Evolutionary conservation across 352 stramenopile genomes (phyloP), one percentile per base, ranked within the genome.

Genomic region (Phytophthora tentaculata): DNA sequence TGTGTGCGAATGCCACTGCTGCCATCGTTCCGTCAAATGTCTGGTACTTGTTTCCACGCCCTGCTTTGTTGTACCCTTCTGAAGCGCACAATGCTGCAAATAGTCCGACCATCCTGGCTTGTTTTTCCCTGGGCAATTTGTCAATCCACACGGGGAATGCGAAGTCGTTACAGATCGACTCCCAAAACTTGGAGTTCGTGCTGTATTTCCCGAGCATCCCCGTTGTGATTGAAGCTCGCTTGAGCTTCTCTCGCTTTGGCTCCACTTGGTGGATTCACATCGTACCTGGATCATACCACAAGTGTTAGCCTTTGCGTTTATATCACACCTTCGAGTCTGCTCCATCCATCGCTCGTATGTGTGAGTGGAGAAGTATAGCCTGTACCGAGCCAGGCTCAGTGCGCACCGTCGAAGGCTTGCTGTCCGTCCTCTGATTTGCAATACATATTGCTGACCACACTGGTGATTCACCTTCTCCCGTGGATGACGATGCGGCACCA

Each of bases 221-320:
- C 69, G 60, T 77, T 73, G 59, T 39, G 9, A 45, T 71, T 13
- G 41, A 61, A 39, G 60, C 52, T 9, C 59, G 39, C 28, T 32
- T 32, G 28, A 32, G 28, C 28, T 32, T 3, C 3, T 32, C 28
- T 8, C 28, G 28, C 28, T 32, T 32, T 32, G 28, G 4, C 28
- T 32, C 28, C 28, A 32, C 28, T 32, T 8, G 28, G 3, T 8
- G 28, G 28, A 32, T 32, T 8, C 28, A 8, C 4, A 8, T 8
- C 8, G 28, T 32, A 8, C 28, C 28, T 32, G 28, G 28, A 8
- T 32, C 28, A 65, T 17, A 6, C 7, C 59, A 32, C 8, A 8
- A 8, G 28, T 32, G 28, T 32, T 32, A 32, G 28, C 8, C 4
- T 3, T 8, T 32, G 28, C 3, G 3, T 32, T 3, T 32, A 32